Base-by-base conservation (phyloP, 768 basidiomycete species). In the Russula earlei region DNA sequence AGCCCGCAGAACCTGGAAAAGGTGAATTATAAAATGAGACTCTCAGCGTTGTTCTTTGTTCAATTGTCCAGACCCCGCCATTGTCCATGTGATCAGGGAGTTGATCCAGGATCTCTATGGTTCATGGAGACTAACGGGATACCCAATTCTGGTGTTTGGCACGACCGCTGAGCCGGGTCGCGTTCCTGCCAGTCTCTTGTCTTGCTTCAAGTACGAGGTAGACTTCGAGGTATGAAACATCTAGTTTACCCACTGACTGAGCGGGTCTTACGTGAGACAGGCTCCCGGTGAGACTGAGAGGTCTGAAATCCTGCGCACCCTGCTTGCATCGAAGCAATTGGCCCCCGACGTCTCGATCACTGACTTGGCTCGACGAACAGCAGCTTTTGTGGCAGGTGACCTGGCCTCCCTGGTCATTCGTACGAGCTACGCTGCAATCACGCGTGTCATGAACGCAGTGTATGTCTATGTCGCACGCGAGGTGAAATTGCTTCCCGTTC, bases 171-270 rank as follows among this genome's bases (percentile, higher is more conserved):
- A 87, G 43, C 70, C 77, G 3, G 80, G 80, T n/a, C 75, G 76
- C 19, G 72, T 93, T 15, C 82, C 89, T 2, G 66, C 78, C 1
- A 74, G 75, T 2, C 69, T 95, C 2, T 66, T 86, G 22, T 75
- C 79, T 8, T 80, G 76, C 56, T 95, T 97, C 72, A 97, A 96
- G 66, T 89, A 94, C 64, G 86, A 91, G 61, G 72, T 96, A 20
- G 66, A 68, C 1, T 79, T 94, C 42, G 80, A 89, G 73, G 56
- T 47, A 42, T n/a, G 51, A 50, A 3, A 20, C 12, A 92, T 91
- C 59, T 33, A 69, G 63, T 17, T 12, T 41, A n/a, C 9, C 15
- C 11, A 24, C 27, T 9, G n/a, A 31, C n/a, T 37, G 46, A 48
- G 52, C 48, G 24, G 20, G 45, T 44, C 53, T 25, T 27, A 27